Evolutionary conservation across 2,329 filamentous ascomycete genomes (phyloP), one percentile per base, ranked within the genome.

Genomic region (Pestalotiopsis fici): DNA sequence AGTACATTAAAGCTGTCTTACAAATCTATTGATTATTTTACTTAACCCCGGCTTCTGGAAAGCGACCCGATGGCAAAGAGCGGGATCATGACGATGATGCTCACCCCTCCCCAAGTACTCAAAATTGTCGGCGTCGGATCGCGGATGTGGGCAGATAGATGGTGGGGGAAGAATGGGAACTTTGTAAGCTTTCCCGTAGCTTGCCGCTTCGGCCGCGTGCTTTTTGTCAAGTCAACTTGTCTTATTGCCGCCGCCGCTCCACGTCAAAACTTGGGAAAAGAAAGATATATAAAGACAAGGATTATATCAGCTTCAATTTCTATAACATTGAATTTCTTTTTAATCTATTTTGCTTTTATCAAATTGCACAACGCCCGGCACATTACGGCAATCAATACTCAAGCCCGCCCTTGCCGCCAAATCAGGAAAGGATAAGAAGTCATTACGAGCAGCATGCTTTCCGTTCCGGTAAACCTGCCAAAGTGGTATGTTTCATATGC

Each of bases 401-500:
- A n/a, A n/a, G 43, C n/a, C 4, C 11, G 31, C 11, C 31, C 11
- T n/a, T 50, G n/a, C 43, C 6, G 9, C 43, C 5, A 47, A 50
- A 1, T 18, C 18, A 50, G 43, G 43, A 50, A 50, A 18, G 43
- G 3, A 39, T 13, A 15, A 21, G 2, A 63, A 47, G 21, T 27
- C 35, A 50, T 55, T 25, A 55, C 43, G 18, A 64, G 6, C 23
- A 64, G 43, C 18, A 65, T 65, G 63, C 63, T 65, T 23, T 23
- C 50, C 31, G 21, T 43, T 21, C 63, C 86, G 2, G 78, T 88
- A 50, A 88, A 88, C 75, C 78, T 88, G 72, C 86, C 86, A 68
- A 88, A 87, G 75, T 88, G 86, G 86, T 88, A 71, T n/a, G 64
- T 25, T n/a, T 35, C 60, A 59, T 47, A 35, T 4, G 12, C 23